Base-by-base conservation (phyloP, 257 asterid genomes). In the Solanum etuberosum region DNA sequence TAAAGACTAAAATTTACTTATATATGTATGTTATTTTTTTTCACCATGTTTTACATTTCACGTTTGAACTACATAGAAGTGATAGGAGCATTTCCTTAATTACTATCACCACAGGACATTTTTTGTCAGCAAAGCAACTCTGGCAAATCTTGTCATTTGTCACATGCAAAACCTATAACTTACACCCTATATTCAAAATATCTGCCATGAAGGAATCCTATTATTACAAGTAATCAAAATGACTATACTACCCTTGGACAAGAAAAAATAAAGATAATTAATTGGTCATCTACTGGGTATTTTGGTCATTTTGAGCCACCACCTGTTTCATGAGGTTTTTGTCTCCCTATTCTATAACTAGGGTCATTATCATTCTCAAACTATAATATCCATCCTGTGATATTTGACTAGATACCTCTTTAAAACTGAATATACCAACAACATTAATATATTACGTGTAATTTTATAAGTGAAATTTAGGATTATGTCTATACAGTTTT, bases 401-500 rank as follows among this genome's bases (percentile, higher is more conserved):
- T 13, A 27, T 65, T 65, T 63, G 31, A 65, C 4, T 27, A 3
- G 35, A 65, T 27, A n/a, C 32, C 16, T 5, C 20, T 27, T 6
- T 27, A 67, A 63, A 67, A 27, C 16, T 13, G 12, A 63, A n/a
- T 10, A 57, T 57, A 57, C n/a, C 65, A 21, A 9, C 1, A 23
- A 10, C 0, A 2, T 0, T n/a, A 61, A 23, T 23, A 61, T 61
- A 8, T 48, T 16, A 6, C 3, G 0, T 23, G 0, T 4, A 23
- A 61, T 61, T 4, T 61, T 9, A 59, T 23, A 59, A 51, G 9
- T 0, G 23, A 48, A 15, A 3, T 48, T 15, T 48, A 15, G 7
- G 0, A 15, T 48, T 2, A 3, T 48, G 7, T 15, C 8, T 48
- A 48, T 0, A 1, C 0, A 0, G 1, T 15, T 1, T 48, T 15